phyloP scores from a whole-genome alignment of 306 rosid species.

The Phaseolus lunatus region DNA sequence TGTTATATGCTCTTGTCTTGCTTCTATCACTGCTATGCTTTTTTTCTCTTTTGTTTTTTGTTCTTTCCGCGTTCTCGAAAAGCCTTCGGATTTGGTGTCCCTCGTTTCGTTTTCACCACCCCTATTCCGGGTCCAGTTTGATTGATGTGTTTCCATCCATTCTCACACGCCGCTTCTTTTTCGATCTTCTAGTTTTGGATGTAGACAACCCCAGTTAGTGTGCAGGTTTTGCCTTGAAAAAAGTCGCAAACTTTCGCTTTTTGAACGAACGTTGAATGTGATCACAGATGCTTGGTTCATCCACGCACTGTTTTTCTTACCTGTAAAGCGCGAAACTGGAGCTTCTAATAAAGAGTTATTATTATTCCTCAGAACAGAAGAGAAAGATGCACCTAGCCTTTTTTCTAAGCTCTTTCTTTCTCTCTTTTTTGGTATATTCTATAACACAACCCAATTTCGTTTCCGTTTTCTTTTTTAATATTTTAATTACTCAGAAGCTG shows the following conservation, averaged over 20 bases:
- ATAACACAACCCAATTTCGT: conserved; percentile 29
- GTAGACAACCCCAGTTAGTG: background rate
- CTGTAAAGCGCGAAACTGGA: conserved; percentile 47
- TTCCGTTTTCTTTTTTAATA: background rate
- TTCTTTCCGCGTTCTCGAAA: background rate
- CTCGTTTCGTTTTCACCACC: conserved; percentile 31
- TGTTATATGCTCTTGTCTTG: conserved; percentile 22
- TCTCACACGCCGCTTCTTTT: background rate
- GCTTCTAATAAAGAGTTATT: conserved; percentile 42
- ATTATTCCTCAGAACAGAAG: conserved; percentile 40
- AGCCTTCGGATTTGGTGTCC: conserved; percentile 26
- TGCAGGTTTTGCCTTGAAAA: conserved; percentile 16
- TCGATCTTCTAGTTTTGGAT: background rate
- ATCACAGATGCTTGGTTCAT: conserved; percentile 24
- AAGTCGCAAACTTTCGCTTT: conserved; percentile 29
- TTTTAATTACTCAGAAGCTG: conserved; percentile 49
- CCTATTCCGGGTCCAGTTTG: conserved; percentile 10
- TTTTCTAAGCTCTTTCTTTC: conserved; percentile 28
- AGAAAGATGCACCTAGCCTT: conserved; percentile 55
- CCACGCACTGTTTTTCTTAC: conserved; percentile 41
- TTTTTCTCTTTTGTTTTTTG: conserved; percentile 13
- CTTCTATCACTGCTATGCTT: conserved; percentile 16
- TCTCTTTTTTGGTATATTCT: conserved; percentile 31
- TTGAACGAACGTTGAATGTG: conserved; percentile 24
- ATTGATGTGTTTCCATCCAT: conserved; percentile 11